phyloP scores from a whole-genome alignment of 2,329 filamentous ascomycete species.

The Fusarium metavorans region DNA sequence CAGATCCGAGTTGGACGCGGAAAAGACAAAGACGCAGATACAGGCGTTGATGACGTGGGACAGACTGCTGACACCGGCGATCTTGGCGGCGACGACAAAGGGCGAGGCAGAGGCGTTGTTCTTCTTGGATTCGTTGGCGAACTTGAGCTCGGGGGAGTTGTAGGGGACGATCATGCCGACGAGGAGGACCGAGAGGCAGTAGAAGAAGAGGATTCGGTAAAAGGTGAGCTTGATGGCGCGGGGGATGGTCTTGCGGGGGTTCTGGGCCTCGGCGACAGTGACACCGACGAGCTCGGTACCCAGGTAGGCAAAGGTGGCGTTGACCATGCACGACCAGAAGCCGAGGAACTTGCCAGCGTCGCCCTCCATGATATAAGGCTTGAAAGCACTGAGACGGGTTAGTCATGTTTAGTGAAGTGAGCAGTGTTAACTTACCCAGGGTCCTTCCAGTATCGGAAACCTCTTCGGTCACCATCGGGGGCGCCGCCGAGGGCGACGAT shows the following conservation, averaged over 20 bases:
- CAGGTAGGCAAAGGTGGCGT: constrained; percentile 82
- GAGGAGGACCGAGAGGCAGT: constrained; percentile 78
- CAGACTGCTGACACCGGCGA: constrained; percentile 72
- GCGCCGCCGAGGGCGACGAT: constrained; percentile 75
- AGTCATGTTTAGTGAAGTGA: neutral
- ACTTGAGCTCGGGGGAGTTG: constrained; percentile 69
- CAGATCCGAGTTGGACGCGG: constrained; percentile 80
- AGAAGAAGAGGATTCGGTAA: constrained; percentile 86
- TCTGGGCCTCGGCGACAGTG: constrained; percentile 83
- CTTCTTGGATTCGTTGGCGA: constrained; percentile 60
- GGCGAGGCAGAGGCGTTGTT: constrained; percentile 66
- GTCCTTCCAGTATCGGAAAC: constrained; percentile 75
- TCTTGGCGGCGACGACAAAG: constrained; percentile 78
- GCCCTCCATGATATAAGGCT: constrained; percentile 42
- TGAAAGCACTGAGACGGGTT: constrained; percentile 52
- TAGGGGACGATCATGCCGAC: constrained; percentile 83
- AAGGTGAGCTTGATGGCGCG: constrained; percentile 84
- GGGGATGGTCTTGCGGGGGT: constrained; percentile 81
- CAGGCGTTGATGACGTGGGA: constrained; percentile 79
- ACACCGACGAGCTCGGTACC: constrained; percentile 83
- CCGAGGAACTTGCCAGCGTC: constrained; percentile 66
- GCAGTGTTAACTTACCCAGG: constrained; percentile 55
- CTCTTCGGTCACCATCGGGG: constrained; percentile 70
- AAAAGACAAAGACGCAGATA: constrained; percentile 82
- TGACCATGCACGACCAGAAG: constrained; percentile 79